Evolutionary conservation across 2,329 filamentous ascomycete species (phyloP).

Genomic region (Cercospora nicotianae): DNA sequence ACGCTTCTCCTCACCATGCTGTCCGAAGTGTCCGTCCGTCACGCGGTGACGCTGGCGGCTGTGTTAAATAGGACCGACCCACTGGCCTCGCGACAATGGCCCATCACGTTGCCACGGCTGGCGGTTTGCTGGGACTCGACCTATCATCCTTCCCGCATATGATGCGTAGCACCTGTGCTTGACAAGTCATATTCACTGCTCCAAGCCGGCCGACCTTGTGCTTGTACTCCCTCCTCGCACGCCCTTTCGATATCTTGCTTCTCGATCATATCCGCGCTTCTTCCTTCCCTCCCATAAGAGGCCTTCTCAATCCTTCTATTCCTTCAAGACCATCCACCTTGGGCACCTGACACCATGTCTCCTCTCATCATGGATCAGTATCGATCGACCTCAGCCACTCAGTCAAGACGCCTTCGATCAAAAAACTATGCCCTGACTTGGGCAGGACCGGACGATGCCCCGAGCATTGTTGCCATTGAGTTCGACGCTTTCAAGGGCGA

Average conservation of each 20-base stretch:
- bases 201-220: constrained; percentile 9
- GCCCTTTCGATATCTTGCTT: not conserved
- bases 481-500: constrained; percentile 43
- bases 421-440: constrained; percentile 26
- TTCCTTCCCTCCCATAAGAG: not conserved
- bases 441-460: constrained; percentile 32
- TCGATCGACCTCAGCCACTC: constrained; percentile 19
- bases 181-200: constrained; percentile 17
- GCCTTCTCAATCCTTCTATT: constrained; percentile 4
- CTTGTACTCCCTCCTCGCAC: constrained; percentile 4
- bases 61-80: constrained; percentile 15
- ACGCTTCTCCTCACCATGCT: constrained; percentile 3
- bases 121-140: constrained; percentile 13
- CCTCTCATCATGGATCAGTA: not conserved
- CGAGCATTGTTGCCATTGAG: constrained; percentile 44
- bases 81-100: constrained; percentile 18
- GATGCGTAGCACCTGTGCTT: constrained; percentile 21
- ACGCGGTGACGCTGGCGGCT: constrained; percentile 1
- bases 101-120: not conserved
- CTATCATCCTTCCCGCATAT: constrained; percentile 18
- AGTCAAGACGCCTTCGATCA: constrained; percentile 23
- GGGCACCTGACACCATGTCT: not conserved
- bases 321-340: not conserved
- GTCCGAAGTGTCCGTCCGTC: not conserved
- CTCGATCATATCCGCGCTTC: constrained; percentile 17